These are phyloP conservation scores for Fragaria nilgerrensis DNA, from an alignment of 306 rosid genomes.

Conservation along the genomic window DNA sequence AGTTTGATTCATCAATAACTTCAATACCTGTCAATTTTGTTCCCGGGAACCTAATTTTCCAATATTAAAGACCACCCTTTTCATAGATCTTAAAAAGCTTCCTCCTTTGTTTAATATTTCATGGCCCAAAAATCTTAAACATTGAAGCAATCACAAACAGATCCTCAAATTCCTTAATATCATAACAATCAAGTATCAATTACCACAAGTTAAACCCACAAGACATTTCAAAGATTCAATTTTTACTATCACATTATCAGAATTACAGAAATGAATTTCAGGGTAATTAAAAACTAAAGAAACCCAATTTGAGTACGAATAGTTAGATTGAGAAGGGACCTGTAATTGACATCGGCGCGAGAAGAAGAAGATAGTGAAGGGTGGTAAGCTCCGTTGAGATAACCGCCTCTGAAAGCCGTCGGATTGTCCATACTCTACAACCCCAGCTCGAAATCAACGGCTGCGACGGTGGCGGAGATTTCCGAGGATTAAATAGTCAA, in stretches of 20 bases:
- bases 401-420: slow-evolving; percentile 34
- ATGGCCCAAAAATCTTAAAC: background rate
- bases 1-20: background rate
- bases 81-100: background rate
- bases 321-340: slow-evolving; percentile 36
- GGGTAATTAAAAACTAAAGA: background rate
- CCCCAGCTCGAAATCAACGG: slow-evolving; percentile 16
- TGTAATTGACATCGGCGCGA: slow-evolving; percentile 79
- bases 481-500: background rate
- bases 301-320: background rate
- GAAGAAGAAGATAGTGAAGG: slow-evolving; percentile 45
- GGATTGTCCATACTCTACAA: slow-evolving; percentile 37
- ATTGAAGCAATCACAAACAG: background rate
- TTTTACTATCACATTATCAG: background rate
- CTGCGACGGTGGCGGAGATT: slow-evolving; percentile 5
- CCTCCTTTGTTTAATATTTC: background rate
- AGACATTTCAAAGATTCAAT: background rate
- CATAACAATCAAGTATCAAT: background rate
- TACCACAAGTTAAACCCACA: background rate
- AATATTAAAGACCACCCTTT: background rate
- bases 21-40: background rate
- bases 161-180: background rate
- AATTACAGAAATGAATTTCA: background rate
- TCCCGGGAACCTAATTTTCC: background rate
- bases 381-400: slow-evolving; percentile 27